Evolutionary conservation across 116 monocot genomes (phyloP).

Genomic region (Cymodocea nodosa): DNA sequence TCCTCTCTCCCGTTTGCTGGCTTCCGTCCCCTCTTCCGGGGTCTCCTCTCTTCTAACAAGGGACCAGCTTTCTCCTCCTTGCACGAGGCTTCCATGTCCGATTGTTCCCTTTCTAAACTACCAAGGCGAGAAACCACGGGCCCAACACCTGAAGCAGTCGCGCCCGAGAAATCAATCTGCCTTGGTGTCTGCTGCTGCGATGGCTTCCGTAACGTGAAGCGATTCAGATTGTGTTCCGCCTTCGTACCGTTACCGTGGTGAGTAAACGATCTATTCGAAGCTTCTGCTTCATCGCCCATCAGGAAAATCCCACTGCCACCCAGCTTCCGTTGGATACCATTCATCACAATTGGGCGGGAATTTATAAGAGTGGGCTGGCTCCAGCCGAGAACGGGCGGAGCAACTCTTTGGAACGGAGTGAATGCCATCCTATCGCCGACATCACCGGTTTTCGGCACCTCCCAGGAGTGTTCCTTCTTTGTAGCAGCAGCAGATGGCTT

Average conservation of each 20-base stretch:
- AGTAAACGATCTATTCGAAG: constrained; percentile 7
- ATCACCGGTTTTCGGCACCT: constrained; percentile 6
- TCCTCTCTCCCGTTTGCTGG: constrained; percentile 92
- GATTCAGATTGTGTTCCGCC: constrained; percentile 9
- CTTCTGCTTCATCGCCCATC: constrained; percentile 6
- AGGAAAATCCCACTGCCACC: constrained; percentile 18
- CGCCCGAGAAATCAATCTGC: constrained; percentile 48
- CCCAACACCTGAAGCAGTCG: constrained; percentile 8
- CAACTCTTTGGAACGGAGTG: constrained; percentile 8
- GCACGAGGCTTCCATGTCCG: constrained; percentile 23
- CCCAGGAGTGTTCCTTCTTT: constrained; percentile 22
- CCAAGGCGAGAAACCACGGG: constrained; percentile 3
- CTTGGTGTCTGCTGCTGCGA: constrained; percentile 12
- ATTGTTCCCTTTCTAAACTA: constrained; percentile 27
- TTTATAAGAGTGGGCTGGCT: constrained; percentile 3
- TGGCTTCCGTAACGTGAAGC: constrained; percentile 15
- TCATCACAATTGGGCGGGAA: neutral
- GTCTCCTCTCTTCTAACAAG: constrained; percentile 23
- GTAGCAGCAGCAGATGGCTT: neutral
- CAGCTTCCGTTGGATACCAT: constrained; percentile 4
- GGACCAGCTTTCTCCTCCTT: constrained; percentile 25
- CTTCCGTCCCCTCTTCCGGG: constrained; percentile 72
- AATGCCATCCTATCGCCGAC: constrained; percentile 8
- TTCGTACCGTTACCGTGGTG: constrained; percentile 15
- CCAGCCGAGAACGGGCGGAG: constrained; percentile 18